Evolutionary conservation across 2,329 filamentous ascomycete species (phyloP).

Genomic region (Xylariaceae sp.): DNA sequence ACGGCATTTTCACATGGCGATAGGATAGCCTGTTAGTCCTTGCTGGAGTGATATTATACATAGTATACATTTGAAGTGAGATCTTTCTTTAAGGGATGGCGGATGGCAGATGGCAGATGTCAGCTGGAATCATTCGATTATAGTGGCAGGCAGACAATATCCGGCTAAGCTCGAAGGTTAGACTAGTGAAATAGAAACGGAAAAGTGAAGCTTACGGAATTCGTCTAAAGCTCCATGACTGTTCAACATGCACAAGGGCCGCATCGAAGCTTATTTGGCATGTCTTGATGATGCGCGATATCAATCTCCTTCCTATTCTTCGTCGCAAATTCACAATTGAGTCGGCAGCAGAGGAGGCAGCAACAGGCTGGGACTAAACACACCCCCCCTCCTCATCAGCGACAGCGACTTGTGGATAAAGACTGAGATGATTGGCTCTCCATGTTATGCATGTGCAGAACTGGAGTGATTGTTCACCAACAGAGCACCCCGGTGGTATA

Average conservation of each 20-base stretch:
- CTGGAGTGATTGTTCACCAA: constrained; percentile 6
- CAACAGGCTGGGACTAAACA: constrained; percentile 5
- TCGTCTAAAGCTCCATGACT: background rate
- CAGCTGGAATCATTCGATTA: no score
- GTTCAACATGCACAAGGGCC: constrained; percentile 3
- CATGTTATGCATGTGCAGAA: constrained; percentile 8
- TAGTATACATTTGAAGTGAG: no score
- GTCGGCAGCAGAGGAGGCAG: constrained; percentile 6
- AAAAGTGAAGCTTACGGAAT: background rate
- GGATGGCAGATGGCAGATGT: no score
- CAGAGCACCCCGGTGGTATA: constrained; percentile 11
- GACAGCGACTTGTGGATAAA: background rate
- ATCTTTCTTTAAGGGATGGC: no score
- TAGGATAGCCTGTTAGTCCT: no score
- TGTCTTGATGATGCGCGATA: background rate
- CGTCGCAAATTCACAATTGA: constrained; percentile 2
- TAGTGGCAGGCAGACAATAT: background rate
- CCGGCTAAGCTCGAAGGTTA: background rate
- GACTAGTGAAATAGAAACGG: background rate
- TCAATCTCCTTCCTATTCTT: constrained; percentile 1
- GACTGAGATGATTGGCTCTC: constrained; percentile 4
- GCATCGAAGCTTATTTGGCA: constrained; percentile 13
- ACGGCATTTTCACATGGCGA: no score
- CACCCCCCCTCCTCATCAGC: constrained; percentile 7
- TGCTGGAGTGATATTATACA: no score